These are phyloP conservation scores for Hemileia vastatrix DNA, from an alignment of 1,284 basidiomycete genomes.

Conservation along the genomic window DNA sequence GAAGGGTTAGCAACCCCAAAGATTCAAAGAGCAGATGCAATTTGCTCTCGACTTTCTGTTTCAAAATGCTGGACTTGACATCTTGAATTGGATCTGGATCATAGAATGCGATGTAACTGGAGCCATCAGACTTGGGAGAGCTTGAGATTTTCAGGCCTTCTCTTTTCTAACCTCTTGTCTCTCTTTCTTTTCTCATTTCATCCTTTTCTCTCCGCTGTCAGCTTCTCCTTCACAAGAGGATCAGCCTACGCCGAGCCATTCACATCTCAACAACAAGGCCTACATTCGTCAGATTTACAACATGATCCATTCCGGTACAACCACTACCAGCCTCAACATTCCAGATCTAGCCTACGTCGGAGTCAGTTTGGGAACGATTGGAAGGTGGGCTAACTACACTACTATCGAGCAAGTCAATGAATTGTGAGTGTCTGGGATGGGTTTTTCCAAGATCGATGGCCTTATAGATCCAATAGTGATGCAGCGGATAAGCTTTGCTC, in stretches of 20 bases:
- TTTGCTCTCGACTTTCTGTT: no score
- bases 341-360: constrained; percentile 23
- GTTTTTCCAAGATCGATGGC: constrained; percentile 23
- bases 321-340: constrained; percentile 25
- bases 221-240: constrained; percentile 24
- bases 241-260: constrained; percentile 30
- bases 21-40: no score
- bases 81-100: no score
- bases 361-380: background rate
- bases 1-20: no score
- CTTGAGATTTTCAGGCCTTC: no score
- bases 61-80: no score
- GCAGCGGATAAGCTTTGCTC: no score
- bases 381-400: constrained; percentile 18
- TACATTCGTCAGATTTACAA: constrained; percentile 28
- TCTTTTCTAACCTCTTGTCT: no score
- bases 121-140: no score
- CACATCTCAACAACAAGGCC: constrained; percentile 19
- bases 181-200: no score
- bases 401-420: constrained; percentile 1
- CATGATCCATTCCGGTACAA: constrained; percentile 20
- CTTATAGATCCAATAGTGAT: constrained; percentile 21
- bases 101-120: no score
- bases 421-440: background rate
- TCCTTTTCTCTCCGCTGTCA: background rate